These are phyloP conservation scores for Phellopilus nigrolimitatus DNA, from an alignment of 1,284 basidiomycete species.

Conservation along the genomic window DNA sequence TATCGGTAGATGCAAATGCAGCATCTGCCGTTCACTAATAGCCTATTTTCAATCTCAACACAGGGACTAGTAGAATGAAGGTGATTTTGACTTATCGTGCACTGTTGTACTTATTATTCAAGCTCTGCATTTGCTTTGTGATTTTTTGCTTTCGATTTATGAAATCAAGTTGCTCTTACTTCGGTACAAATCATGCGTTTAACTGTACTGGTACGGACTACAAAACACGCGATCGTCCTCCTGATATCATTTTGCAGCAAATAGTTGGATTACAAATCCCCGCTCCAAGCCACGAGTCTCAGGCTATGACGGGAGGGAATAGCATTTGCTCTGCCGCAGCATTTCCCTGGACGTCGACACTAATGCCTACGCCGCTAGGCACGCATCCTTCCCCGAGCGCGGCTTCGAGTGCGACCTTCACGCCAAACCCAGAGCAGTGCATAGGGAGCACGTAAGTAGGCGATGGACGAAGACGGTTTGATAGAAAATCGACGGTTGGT, in stretches of 20 bases:
- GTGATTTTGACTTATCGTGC: no score
- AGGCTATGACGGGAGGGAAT: slow-evolving; percentile 16
- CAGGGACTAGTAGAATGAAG: no score
- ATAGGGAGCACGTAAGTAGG: slow-evolving; percentile 74
- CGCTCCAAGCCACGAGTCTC: neutral
- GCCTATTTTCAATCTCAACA: no score
- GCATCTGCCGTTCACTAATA: no score
- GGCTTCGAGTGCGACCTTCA: slow-evolving; percentile 61
- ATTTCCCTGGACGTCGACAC: slow-evolving; percentile 42
- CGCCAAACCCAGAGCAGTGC: slow-evolving; percentile 77
- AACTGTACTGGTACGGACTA: no score
- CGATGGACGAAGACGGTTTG: slow-evolving; percentile 50
- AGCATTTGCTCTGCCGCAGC: slow-evolving; percentile 11
- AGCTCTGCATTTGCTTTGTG: no score
- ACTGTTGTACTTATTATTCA: no score
- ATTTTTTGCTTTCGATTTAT: no score
- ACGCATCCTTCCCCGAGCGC: slow-evolving; percentile 72
- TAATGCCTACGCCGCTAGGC: slow-evolving; percentile 69
- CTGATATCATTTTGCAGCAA: neutral
- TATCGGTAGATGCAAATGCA: neutral
- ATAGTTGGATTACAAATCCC: neutral
- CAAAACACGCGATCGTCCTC: no score
- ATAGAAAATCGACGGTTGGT: slow-evolving; percentile 68
- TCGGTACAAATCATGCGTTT: no score
- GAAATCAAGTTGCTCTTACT: no score